A percentile compares a stretch with the other conserved stretches of the same genome.
Conservation (phyloP, 1,139 yeast species). For the Geotrichum histeridarum region DNA sequence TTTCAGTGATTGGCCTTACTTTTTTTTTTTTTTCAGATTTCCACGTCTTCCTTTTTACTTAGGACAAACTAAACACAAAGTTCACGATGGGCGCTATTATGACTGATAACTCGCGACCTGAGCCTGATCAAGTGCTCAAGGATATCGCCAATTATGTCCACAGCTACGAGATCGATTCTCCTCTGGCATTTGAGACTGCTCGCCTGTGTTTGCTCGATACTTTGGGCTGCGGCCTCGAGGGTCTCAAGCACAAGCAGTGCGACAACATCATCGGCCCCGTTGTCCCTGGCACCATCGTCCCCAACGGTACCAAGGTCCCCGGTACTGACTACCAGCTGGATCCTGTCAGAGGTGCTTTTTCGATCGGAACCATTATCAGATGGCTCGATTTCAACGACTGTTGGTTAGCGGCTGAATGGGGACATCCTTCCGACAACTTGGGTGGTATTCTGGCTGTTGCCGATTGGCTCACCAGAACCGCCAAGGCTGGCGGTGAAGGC, state of each 20-base stretch:
- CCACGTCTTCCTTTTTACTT: not conserved
- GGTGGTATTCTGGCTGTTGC: constrained; percentile 58
- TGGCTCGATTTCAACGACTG: constrained; percentile 60
- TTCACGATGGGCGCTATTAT: constrained; percentile 27
- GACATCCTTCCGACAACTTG: constrained; percentile 57
- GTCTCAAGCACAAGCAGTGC: constrained; percentile 50
- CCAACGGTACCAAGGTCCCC: constrained; percentile 50
- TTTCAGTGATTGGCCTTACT: not conserved
- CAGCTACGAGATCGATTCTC: constrained; percentile 43
- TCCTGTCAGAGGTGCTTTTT: constrained; percentile 54
- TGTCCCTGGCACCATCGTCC: constrained; percentile 51
- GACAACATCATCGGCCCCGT: constrained; percentile 48
- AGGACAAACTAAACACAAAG: not conserved
- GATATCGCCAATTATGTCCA: constrained; percentile 52
- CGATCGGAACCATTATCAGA: constrained; percentile 52
- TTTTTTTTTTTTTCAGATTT: not conserved
- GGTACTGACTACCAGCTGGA: constrained; percentile 50
- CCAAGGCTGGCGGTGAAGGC: constrained; percentile 42
- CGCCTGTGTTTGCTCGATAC: constrained; percentile 52
- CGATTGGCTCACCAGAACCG: constrained; percentile 49
- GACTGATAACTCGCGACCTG: constrained; percentile 47
- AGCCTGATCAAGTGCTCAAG: constrained; percentile 46
- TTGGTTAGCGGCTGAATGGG: constrained; percentile 65
- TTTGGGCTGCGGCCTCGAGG: constrained; percentile 58
- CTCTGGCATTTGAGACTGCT: constrained; percentile 50